Percentiles rank a stretch among this genome's conserved stretches.
Evolutionary conservation across 306 rosid genomes (phyloP).

Genomic region (Gynostemma pentaphyllum): DNA sequence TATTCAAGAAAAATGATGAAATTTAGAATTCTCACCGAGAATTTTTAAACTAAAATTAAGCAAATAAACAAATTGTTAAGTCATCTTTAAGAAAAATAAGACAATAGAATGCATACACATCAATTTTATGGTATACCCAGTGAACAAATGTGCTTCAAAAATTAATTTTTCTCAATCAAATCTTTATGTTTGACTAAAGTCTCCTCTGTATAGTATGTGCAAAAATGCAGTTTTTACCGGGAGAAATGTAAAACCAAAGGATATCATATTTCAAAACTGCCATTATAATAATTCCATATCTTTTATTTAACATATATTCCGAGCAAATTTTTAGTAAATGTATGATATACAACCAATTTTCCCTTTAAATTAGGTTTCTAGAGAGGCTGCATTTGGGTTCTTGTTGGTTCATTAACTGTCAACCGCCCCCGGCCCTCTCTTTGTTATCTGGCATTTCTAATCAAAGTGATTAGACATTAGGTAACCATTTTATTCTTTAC

Average conservation of each 20-base stretch:
- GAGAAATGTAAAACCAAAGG: not conserved
- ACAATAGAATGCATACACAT: no score
- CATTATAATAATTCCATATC: not conserved
- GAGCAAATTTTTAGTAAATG: not conserved
- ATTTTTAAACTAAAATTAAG: no score
- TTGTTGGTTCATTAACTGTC: not conserved
- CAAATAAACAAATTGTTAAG: no score
- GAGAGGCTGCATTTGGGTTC: not conserved
- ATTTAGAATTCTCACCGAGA: no score
- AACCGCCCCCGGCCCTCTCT: not conserved
- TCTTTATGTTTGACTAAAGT: not conserved
- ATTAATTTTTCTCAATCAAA: not conserved
- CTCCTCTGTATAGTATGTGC: not conserved
- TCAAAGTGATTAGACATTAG: not conserved
- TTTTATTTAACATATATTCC: not conserved
- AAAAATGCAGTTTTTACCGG: not conserved
- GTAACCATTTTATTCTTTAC: not conserved
- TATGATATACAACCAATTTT: not conserved
- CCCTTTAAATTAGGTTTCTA: not conserved
- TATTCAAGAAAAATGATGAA: no score
- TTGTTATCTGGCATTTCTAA: not conserved
- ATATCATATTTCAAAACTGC: not conserved
- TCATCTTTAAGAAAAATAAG: no score
- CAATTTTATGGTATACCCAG: no score
- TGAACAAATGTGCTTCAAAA: not conserved